phyloP scores from a whole-genome alignment of 2,329 filamentous ascomycete species.

The Pseudogymnoascus sp. region DNA sequence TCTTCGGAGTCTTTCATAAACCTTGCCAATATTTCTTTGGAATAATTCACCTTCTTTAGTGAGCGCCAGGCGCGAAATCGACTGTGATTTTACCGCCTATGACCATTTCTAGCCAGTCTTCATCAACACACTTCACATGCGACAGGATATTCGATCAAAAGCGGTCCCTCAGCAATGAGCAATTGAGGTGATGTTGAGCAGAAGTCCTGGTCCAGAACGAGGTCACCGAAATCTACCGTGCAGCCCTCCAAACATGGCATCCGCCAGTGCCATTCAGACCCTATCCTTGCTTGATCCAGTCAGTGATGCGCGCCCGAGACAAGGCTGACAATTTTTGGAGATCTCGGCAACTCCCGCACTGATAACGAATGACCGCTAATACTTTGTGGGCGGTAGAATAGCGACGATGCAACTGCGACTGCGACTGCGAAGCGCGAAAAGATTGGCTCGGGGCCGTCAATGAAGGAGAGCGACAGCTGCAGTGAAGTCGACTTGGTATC shows the following conservation, averaged over 20 bases:
- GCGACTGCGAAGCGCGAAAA: background rate
- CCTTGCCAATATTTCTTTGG: background rate
- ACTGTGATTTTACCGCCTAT: background rate
- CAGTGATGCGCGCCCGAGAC: background rate
- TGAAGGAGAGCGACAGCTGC: conserved; percentile 1
- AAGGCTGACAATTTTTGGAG: conserved; percentile 7
- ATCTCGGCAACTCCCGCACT: conserved; percentile 5
- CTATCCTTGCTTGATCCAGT: background rate
- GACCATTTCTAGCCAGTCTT: background rate
- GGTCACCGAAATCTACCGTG: background rate
- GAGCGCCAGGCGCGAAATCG: background rate
- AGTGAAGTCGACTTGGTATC: background rate
- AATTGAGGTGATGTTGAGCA: background rate
- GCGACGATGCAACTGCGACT: background rate
- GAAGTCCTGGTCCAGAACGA: background rate
- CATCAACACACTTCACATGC: background rate
- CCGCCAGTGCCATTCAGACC: no score
- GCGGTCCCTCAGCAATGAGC: background rate
- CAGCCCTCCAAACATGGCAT: background rate
- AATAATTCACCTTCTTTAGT: background rate
- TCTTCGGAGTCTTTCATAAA: background rate
- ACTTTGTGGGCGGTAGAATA: background rate
- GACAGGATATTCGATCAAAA: background rate
- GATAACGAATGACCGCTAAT: conserved; percentile 7
- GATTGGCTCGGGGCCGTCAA: background rate